These are phyloP conservation scores for Pseudogymnoascus sp. DNA, from an alignment of 2,329 filamentous ascomycete genomes.

Conservation along the genomic window DNA sequence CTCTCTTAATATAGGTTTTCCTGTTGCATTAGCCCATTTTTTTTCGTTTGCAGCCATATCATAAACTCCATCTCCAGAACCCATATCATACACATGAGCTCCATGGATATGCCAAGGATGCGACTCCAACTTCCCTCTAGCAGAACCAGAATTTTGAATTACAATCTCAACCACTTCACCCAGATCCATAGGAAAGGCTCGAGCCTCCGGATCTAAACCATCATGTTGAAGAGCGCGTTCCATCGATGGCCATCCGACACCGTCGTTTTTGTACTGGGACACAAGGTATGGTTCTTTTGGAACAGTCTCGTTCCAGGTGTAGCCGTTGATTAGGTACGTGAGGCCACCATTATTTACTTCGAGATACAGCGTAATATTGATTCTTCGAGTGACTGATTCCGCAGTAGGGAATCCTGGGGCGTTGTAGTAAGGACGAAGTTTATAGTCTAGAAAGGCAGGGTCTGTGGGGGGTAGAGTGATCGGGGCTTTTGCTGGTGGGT, in stretches of 20 bases:
- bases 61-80: constrained; percentile 38
- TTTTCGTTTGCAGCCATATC: constrained; percentile 34
- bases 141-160: constrained; percentile 34
- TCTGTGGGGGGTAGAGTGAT: constrained; percentile 22
- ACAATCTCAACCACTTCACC: constrained; percentile 42
- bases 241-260: constrained; percentile 33
- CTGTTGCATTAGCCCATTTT: background rate
- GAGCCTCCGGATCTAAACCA: constrained; percentile 35
- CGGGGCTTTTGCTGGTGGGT: constrained; percentile 19
- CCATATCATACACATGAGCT: constrained; percentile 30
- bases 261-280: constrained; percentile 34
- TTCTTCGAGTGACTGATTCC: constrained; percentile 30
- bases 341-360: background rate
- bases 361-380: constrained; percentile 30
- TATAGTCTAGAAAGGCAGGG: constrained; percentile 29
- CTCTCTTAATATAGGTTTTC: background rate
- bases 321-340: constrained; percentile 27
- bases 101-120: constrained; percentile 32
- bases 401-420: constrained; percentile 24
- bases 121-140: constrained; percentile 28
- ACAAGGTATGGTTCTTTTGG: constrained; percentile 36
- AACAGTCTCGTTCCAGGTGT: constrained; percentile 29
- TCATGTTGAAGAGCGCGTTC: constrained; percentile 33
- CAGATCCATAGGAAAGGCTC: constrained; percentile 35
- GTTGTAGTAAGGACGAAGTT: constrained; percentile 22